Conservation (phyloP, 768 basidiomycete genomes). For the Podaxis rugospora region DNA sequence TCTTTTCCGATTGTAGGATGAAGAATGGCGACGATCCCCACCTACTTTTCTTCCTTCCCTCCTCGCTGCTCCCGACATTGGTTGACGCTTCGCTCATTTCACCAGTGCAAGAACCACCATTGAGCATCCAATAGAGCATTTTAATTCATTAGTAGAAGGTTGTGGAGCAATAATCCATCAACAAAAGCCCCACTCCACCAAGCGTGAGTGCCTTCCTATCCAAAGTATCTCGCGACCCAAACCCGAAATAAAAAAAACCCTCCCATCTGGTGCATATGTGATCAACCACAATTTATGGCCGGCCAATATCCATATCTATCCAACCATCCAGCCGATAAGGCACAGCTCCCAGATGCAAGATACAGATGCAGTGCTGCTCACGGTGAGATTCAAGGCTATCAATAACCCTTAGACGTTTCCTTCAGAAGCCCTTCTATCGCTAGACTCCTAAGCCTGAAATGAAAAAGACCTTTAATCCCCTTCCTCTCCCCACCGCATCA, state of each 20-base stretch:
- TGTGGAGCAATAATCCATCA: background rate
- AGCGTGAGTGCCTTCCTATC: background rate
- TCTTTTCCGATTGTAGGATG: background rate
- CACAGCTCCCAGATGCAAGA: background rate
- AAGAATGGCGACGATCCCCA: background rate
- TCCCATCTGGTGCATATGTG: background rate
- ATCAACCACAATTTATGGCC: background rate
- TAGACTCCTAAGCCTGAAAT: background rate
- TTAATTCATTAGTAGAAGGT: background rate
- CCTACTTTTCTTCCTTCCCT: background rate
- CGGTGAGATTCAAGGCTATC: background rate
- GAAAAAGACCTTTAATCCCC: too few relatives aligned
- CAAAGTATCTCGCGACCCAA: background rate
- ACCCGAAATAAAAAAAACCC: background rate
- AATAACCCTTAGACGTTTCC: background rate
- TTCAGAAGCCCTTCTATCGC: background rate
- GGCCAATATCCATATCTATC: background rate
- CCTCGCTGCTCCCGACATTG: background rate
- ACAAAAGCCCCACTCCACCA: background rate
- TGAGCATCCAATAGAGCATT: background rate
- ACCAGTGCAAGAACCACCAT: background rate
- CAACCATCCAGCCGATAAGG: background rate
- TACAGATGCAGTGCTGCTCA: background rate
- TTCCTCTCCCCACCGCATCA: background rate
- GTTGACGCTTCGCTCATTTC: background rate